Percentiles rank a stretch among this genome's conserved stretches.
Conservation (phyloP, 495 filamentous ascomycete species). For the Penicillium parvum region DNA sequence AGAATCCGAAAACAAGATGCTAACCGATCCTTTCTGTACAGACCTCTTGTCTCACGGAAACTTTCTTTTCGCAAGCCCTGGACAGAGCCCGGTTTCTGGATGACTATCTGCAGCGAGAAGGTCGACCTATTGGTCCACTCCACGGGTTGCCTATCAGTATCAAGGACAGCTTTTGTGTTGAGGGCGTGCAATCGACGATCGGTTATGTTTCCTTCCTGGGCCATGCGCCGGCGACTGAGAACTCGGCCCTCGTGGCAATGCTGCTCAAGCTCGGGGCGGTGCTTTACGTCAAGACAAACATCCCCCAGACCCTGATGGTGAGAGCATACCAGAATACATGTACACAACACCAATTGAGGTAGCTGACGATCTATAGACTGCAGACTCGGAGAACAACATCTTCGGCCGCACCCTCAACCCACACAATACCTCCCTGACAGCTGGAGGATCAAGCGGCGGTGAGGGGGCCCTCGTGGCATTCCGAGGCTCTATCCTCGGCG, state of each 20-base stretch:
- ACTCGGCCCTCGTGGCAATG: conserved; percentile 29
- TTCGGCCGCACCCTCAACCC: conserved; percentile 49
- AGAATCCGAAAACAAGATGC: too few relatives aligned
- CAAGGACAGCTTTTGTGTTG: conserved; percentile 55
- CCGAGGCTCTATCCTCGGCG: conserved; percentile 52
- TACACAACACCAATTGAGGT: too few relatives aligned
- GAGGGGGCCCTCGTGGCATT: conserved; percentile 55
- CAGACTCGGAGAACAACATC: conserved; percentile 22
- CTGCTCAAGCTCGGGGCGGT: conserved; percentile 35
- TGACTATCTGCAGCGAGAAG: conserved; percentile 23
- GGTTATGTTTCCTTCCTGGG: conserved; percentile 19
- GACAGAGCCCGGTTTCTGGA: conserved; percentile 41
- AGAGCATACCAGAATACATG: background rate
- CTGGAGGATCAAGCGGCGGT: conserved; percentile 56
- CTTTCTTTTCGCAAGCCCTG: conserved; percentile 35
- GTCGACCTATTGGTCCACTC: conserved; percentile 50
- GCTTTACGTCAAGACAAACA: conserved; percentile 54
- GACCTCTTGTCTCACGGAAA: conserved; percentile 42
- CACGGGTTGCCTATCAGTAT: conserved; percentile 60
- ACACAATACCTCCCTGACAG: conserved; percentile 44
- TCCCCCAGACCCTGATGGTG: conserved; percentile 44
- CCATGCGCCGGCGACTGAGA: conserved; percentile 4
- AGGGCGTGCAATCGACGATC: conserved; percentile 27
- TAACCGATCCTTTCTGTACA: conserved; percentile 10
- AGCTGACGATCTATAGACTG: conserved; percentile 37